Percentiles rank a stretch among this genome's conserved stretches.
These are phyloP conservation scores for Sporothrix euskadiensis DNA, from an alignment of 2,329 filamentous ascomycete species.

Conservation along the genomic window DNA sequence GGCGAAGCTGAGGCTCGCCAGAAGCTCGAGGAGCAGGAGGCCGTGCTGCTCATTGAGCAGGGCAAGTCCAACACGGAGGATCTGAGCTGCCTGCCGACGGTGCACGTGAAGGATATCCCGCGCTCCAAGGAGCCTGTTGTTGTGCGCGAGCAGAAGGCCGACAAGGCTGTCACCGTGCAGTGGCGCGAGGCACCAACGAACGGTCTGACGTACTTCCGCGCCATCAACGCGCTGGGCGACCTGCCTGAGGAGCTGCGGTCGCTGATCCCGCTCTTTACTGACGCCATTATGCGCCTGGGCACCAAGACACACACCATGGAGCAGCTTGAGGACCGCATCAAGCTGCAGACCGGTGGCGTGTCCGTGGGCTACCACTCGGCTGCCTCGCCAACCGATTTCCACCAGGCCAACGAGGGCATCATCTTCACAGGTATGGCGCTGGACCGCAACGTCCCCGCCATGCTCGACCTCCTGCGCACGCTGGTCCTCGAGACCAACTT, in stretches of 20 bases:
- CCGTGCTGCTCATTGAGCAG: constrained; percentile 78
- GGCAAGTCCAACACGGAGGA: constrained; percentile 82
- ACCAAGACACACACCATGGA: constrained; percentile 89
- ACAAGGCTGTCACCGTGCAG: constrained; percentile 62
- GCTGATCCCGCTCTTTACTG: constrained; percentile 85
- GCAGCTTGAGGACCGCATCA: constrained; percentile 91
- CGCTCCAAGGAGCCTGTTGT: constrained; percentile 65
- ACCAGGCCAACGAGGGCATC: constrained; percentile 74
- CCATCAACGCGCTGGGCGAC: constrained; percentile 75
- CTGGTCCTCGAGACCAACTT: constrained; percentile 89
- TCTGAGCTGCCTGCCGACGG: constrained; percentile 81
- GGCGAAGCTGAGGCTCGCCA: constrained; percentile 63
- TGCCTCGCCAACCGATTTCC: constrained; percentile 71
- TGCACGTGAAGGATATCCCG: constrained; percentile 87
- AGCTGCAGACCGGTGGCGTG: constrained; percentile 91
- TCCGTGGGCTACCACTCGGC: constrained; percentile 82
- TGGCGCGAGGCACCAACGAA: constrained; percentile 95
- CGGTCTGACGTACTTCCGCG: constrained; percentile 92
- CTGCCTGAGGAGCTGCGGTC: constrained; percentile 82
- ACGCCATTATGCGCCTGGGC: constrained; percentile 88
- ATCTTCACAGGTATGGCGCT: constrained; percentile 83
- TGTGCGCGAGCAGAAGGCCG: constrained; percentile 60
- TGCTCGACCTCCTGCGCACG: constrained; percentile 82
- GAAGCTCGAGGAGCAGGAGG: constrained; percentile 73
- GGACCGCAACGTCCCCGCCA: constrained; percentile 84